Evolutionary conservation across 1,284 basidiomycete species (phyloP).

Genomic region (Ceratobasidium sp.): DNA sequence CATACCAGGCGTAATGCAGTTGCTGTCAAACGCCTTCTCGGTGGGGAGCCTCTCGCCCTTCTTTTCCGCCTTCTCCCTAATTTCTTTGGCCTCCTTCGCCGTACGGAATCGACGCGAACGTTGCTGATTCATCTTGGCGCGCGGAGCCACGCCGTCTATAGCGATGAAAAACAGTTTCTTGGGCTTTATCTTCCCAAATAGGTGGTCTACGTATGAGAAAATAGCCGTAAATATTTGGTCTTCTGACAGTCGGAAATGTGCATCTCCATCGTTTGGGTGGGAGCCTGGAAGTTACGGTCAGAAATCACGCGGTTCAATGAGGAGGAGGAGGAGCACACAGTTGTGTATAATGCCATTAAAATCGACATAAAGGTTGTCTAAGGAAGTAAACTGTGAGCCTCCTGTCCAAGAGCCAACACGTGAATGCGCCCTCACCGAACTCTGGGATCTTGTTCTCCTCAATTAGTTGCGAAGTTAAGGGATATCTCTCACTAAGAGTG

Average conservation of each 20-base stretch:
- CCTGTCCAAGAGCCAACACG: slow-evolving; percentile 18
- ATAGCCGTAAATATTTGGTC: slow-evolving; percentile 98
- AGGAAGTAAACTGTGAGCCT: slow-evolving; percentile 4
- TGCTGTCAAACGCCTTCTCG: slow-evolving; percentile 97
- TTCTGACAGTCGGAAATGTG: slow-evolving; percentile 94
- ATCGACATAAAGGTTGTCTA: slow-evolving; percentile 91
- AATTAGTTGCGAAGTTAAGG: slow-evolving; percentile 96
- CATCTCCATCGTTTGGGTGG: slow-evolving; percentile 93
- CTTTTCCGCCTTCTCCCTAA: slow-evolving; percentile 83
- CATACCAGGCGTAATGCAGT: slow-evolving; percentile 97
- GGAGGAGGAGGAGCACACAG: slow-evolving; percentile 66
- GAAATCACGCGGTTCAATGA: not conserved
- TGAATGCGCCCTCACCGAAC: slow-evolving; percentile 66
- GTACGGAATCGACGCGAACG: slow-evolving; percentile 93
- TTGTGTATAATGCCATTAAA: slow-evolving; percentile 99
- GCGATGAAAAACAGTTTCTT: slow-evolving; percentile 98
- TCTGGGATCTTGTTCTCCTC: slow-evolving; percentile 98
- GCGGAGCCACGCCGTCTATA: slow-evolving; percentile 96
- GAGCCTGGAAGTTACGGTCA: slow-evolving; percentile 65
- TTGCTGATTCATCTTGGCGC: slow-evolving; percentile 99
- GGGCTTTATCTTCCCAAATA: slow-evolving; percentile 97
- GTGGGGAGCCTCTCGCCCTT: slow-evolving; percentile 93
- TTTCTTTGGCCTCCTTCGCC: slow-evolving; percentile 91
- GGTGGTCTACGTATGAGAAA: slow-evolving; percentile 95
- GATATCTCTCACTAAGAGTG: slow-evolving; percentile 86